phyloP scores from a whole-genome alignment of 202 grass and related monocot species.

The Setaria italica region DNA sequence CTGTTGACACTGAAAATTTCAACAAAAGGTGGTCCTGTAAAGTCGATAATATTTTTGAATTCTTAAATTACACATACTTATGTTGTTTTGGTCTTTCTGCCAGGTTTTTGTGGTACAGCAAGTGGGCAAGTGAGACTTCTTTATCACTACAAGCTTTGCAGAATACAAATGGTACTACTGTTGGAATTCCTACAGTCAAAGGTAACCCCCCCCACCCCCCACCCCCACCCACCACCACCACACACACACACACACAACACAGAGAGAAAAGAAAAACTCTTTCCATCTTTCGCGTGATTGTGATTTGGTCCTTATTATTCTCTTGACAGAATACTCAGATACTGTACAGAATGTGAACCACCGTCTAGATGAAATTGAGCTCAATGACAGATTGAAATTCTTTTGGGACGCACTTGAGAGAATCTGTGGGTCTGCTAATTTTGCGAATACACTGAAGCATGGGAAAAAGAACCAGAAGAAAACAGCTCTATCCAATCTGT shows the following conservation, averaged over 20 bases:
- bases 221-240: background rate
- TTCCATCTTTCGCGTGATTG: background rate
- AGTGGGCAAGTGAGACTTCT: slow-evolving; percentile 62
- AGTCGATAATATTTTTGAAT: background rate
- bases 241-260: no score
- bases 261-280: background rate
- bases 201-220: slow-evolving; percentile 23
- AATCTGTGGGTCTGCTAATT: slow-evolving; percentile 62
- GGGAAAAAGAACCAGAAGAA: slow-evolving; percentile 94
- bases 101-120: slow-evolving; percentile 65
- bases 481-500: slow-evolving; percentile 71
- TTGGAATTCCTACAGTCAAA: slow-evolving; percentile 43
- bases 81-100: slow-evolving; percentile 16
- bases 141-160: slow-evolving; percentile 41
- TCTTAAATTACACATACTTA: slow-evolving; percentile 26
- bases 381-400: slow-evolving; percentile 45
- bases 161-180: slow-evolving; percentile 23
- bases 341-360: slow-evolving; percentile 31
- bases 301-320: background rate
- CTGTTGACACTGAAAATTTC: slow-evolving; percentile 55
- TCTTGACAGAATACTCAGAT: slow-evolving; percentile 45
- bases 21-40: slow-evolving; percentile 54
- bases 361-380: slow-evolving; percentile 39
- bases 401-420: slow-evolving; percentile 67
- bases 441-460: slow-evolving; percentile 60